Percentiles rank a stretch among this genome's conserved stretches.
phyloP scores from a whole-genome alignment of 2,329 filamentous ascomycete genomes.

The Claviceps humidiphila region DNA sequence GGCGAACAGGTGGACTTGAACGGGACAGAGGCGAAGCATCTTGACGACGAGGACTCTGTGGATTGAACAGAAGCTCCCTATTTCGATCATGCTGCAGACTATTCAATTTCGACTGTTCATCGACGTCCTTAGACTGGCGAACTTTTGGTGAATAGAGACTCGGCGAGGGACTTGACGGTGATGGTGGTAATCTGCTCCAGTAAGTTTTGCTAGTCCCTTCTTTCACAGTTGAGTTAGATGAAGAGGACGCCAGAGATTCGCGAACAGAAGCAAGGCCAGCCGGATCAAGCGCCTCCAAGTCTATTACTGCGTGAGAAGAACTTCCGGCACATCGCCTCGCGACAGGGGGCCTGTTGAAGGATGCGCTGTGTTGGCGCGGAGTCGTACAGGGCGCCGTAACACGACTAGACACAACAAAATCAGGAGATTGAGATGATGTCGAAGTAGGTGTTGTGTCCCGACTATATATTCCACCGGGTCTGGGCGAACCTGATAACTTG shows the following conservation, averaged over 20 bases:
- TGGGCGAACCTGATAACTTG: constrained; percentile 58
- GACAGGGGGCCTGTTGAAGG: constrained; percentile 45
- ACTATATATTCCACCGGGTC: constrained; percentile 52
- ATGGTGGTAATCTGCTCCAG: constrained; percentile 28
- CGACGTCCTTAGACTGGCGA: constrained; percentile 15
- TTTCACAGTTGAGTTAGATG: constrained; percentile 55
- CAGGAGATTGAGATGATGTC: constrained; percentile 61
- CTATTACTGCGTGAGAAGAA: constrained; percentile 34
- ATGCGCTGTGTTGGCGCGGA: constrained; percentile 40
- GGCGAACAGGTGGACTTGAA: constrained; percentile 39
- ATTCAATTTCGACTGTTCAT: background rate
- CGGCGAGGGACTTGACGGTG: constrained; percentile 47
- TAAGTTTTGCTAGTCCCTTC: constrained; percentile 33
- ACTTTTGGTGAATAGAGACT: constrained; percentile 49
- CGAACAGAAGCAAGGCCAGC: constrained; percentile 51
- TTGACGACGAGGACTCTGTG: constrained; percentile 21
- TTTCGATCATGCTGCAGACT: background rate
- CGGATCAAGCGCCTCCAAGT: constrained; percentile 31
- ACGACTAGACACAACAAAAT: constrained; percentile 36
- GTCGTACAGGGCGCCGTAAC: constrained; percentile 27
- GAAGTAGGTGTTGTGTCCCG: constrained; percentile 69
- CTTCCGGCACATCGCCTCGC: constrained; percentile 44
- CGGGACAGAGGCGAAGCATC: constrained; percentile 16
- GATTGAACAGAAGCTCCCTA: constrained; percentile 16
- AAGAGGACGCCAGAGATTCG: constrained; percentile 60